Evolutionary conservation across 768 basidiomycete genomes (phyloP).

Genomic region (Tubosaeta brunneosetosa): DNA sequence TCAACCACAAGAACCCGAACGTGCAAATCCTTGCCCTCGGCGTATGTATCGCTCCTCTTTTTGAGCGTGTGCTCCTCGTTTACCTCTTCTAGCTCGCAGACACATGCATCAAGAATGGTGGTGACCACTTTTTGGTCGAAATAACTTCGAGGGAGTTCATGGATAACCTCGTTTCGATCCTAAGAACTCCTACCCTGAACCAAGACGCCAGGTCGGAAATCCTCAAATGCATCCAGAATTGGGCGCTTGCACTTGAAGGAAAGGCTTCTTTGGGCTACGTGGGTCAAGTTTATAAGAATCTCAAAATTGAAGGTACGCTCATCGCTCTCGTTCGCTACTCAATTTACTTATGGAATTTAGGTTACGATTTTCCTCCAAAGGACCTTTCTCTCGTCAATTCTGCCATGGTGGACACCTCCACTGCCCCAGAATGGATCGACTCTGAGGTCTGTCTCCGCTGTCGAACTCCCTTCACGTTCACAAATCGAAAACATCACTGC

Average conservation of each 20-base stretch:
- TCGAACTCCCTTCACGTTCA: slow-evolving; percentile 85
- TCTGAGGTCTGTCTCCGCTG: slow-evolving; percentile 93
- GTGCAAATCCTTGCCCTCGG: slow-evolving; percentile 84
- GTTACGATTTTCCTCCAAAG: slow-evolving; percentile 81
- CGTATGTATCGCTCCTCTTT: slow-evolving; percentile 45
- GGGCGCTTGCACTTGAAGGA: slow-evolving; percentile 86
- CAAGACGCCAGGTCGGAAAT: slow-evolving; percentile 79
- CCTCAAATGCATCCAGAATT: slow-evolving; percentile 81
- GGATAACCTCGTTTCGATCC: slow-evolving; percentile 86
- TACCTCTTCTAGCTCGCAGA: slow-evolving; percentile 66
- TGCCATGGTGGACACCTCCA: slow-evolving; percentile 87
- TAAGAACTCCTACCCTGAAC: slow-evolving; percentile 73
- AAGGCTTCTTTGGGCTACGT: slow-evolving; percentile 72
- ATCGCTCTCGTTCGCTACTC: neutral
- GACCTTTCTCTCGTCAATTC: slow-evolving; percentile 65
- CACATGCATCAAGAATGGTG: slow-evolving; percentile 94
- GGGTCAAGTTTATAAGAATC: slow-evolving; percentile 71
- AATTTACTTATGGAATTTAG: slow-evolving; percentile 34
- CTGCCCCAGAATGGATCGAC: slow-evolving; percentile 96
- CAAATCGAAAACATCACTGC: slow-evolving; percentile 97
- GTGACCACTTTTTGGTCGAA: slow-evolving; percentile 83
- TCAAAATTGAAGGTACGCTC: slow-evolving; percentile 66
- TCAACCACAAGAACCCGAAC: slow-evolving; percentile 94
- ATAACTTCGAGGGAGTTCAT: slow-evolving; percentile 88
- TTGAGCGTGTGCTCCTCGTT: slow-evolving; percentile 2